Evolutionary conservation across 2,329 filamentous ascomycete genomes (phyloP).

Genomic region (Fusarium redolens): DNA sequence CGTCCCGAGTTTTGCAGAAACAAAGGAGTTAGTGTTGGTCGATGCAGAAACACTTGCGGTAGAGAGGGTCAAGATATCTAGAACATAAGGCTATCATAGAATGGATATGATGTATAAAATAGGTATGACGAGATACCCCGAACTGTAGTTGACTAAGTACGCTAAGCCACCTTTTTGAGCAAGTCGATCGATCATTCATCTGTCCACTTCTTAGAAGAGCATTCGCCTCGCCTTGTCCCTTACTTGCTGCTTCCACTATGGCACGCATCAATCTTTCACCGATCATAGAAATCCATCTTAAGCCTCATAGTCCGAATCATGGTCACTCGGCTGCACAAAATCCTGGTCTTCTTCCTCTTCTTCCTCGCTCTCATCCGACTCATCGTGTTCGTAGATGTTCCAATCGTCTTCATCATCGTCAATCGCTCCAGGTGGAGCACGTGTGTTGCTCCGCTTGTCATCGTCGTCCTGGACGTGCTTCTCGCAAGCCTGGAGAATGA

Average conservation of each 20-base stretch:
- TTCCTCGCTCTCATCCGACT: not conserved
- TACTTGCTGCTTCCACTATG: not conserved
- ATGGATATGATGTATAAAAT: constrained; percentile 10
- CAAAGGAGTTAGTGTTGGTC: constrained; percentile 82
- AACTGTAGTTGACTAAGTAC: constrained; percentile 6
- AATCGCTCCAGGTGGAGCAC: not conserved
- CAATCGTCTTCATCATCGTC: not conserved
- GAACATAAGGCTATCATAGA: constrained; percentile 18
- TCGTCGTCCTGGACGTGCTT: constrained; percentile 3
- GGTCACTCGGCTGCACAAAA: constrained; percentile 1
- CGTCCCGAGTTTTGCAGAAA: constrained; percentile 83
- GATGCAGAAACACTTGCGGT: constrained; percentile 88
- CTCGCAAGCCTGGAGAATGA: constrained; percentile 26
- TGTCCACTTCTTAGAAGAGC: not conserved
- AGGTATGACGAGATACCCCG: constrained; percentile 33
- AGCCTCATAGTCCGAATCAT: constrained; percentile 22
- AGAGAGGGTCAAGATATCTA: constrained; percentile 72
- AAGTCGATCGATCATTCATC: not conserved
- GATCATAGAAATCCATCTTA: not conserved
- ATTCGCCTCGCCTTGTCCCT: not conserved
- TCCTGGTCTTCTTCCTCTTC: constrained; percentile 1
- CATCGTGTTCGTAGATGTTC: not conserved
- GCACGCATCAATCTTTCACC: not conserved
- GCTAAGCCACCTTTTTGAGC: constrained; percentile 5
- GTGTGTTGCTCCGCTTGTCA: not conserved